These are phyloP conservation scores for Scheffersomyces titani DNA, from an alignment of 1,139 yeast genomes.

Conservation along the genomic window DNA sequence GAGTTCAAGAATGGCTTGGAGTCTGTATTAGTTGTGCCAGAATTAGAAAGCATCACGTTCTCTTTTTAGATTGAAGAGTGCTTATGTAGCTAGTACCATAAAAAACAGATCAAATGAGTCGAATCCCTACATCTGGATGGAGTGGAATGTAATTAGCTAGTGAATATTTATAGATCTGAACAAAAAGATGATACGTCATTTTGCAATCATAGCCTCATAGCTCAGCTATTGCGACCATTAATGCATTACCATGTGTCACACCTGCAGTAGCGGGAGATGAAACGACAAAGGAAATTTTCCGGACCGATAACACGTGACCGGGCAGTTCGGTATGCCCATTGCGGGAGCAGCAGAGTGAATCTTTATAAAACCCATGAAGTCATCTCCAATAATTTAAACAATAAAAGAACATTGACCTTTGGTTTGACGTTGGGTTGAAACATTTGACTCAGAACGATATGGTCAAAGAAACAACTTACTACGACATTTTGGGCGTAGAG, in stretches of 20 bases:
- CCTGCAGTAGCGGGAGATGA: background rate
- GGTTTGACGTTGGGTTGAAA: background rate
- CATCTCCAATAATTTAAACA: background rate
- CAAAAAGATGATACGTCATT: no score
- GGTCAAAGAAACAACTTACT: constrained; percentile 27
- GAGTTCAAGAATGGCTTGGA: constrained; percentile 70
- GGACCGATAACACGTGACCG: background rate
- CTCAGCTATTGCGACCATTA: background rate
- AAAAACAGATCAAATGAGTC: background rate
- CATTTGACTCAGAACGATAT: constrained; percentile 7
- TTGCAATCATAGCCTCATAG: background rate
- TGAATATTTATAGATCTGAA: background rate
- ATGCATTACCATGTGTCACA: background rate
- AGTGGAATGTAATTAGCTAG: background rate
- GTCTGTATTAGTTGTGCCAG: constrained; percentile 72
- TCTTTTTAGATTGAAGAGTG: constrained; percentile 39
- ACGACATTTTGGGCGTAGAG: constrained; percentile 23
- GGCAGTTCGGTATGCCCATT: background rate
- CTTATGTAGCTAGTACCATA: background rate
- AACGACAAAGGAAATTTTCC: background rate
- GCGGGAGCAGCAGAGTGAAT: background rate
- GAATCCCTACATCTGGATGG: background rate
- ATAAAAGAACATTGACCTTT: background rate
- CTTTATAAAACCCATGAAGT: background rate
- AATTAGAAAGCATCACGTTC: constrained; percentile 60